phyloP scores from a whole-genome alignment of 768 basidiomycete species.

The Psilocybe cyanescens region DNA sequence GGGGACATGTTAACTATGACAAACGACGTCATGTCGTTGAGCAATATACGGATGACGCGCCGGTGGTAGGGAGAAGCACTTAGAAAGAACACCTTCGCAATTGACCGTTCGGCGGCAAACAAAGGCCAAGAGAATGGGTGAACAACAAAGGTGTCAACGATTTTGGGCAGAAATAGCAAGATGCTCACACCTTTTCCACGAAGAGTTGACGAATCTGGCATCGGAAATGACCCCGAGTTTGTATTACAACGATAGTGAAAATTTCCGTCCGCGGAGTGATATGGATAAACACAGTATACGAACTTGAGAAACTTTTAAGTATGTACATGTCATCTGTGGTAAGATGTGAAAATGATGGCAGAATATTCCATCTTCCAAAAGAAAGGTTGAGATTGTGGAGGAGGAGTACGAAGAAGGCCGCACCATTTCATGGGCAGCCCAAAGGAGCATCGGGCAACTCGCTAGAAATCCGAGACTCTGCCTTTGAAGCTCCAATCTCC shows the following conservation, averaged over 20 bases:
- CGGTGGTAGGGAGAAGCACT: background rate
- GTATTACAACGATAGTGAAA: background rate
- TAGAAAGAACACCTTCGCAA: background rate
- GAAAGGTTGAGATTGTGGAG: conserved; percentile 4
- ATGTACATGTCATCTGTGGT: background rate
- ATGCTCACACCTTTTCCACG: background rate
- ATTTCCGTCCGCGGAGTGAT: conserved; percentile 4
- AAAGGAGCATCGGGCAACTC: background rate
- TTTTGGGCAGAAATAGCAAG: background rate
- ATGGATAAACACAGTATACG: conserved; percentile 1
- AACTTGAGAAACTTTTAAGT: background rate
- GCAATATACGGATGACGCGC: conserved; percentile 6
- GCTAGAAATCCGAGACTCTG: conserved; percentile 82
- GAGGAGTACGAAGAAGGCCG: background rate
- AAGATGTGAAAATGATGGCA: conserved; percentile 2
- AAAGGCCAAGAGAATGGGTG: conserved; percentile 16
- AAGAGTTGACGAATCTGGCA: background rate
- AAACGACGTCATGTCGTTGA: conserved; percentile 10
- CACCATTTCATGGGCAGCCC: background rate
- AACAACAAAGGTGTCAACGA: background rate
- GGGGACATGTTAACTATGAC: background rate
- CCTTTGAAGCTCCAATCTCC: conserved; percentile 95
- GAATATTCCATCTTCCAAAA: background rate
- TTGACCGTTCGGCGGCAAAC: conserved; percentile 11
- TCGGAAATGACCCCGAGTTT: background rate